These are phyloP conservation scores for Beauveria varroae DNA, from an alignment of 2,329 filamentous ascomycete genomes.

Conservation along the genomic window DNA sequence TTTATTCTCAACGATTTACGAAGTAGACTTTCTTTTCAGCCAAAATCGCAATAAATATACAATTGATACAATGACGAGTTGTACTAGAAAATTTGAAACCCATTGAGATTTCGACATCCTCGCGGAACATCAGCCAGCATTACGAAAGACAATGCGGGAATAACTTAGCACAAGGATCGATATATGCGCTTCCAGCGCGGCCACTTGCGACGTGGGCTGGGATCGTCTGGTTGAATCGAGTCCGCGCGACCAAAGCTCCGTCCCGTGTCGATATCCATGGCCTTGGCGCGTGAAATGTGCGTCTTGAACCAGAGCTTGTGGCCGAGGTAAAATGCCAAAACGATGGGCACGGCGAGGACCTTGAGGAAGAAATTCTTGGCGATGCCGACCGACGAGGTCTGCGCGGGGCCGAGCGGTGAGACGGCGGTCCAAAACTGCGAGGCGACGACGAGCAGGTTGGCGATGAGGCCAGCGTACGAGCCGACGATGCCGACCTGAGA, in stretches of 20 bases:
- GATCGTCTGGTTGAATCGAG: conserved; percentile 20
- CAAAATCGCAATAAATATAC: neutral
- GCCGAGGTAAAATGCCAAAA: conserved; percentile 51
- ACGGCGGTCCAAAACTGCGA: conserved; percentile 70
- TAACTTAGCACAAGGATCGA: conserved; percentile 17
- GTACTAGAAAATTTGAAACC: neutral
- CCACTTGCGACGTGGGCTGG: conserved; percentile 18
- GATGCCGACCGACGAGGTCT: conserved; percentile 18
- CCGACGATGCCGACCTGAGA: conserved; percentile 67
- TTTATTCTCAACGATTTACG: neutral
- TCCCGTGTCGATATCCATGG: conserved; percentile 74
- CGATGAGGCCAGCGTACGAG: conserved; percentile 63
- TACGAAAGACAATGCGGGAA: neutral
- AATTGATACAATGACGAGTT: neutral
- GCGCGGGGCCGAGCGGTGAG: neutral
- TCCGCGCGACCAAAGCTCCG: conserved; percentile 30
- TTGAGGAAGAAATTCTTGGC: conserved; percentile 56
- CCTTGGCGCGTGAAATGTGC: conserved; percentile 48
- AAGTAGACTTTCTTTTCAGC: neutral
- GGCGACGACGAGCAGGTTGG: conserved; percentile 63
- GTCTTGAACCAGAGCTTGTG: conserved; percentile 65
- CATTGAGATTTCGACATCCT: neutral
- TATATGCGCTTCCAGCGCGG: conserved; percentile 23
- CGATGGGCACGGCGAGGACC: conserved; percentile 55
- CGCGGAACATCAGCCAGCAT: neutral